Evolutionary conservation across 1,139 yeast genomes (phyloP).

Genomic region (Debaryomyces psychrophilus): DNA sequence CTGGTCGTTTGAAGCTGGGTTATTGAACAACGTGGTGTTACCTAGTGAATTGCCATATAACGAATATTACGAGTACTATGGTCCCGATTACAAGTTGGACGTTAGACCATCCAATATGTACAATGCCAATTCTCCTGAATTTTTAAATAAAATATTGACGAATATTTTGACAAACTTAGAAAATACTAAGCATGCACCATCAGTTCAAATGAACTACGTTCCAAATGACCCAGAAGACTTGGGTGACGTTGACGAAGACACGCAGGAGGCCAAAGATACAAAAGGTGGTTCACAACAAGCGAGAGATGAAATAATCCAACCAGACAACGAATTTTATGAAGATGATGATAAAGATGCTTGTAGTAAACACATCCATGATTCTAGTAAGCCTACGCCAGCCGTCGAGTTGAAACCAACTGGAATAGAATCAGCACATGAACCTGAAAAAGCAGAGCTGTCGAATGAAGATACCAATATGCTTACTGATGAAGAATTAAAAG

Average conservation of each 20-base stretch:
- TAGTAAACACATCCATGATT: slow-evolving; percentile 31
- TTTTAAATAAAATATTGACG: slow-evolving; percentile 79
- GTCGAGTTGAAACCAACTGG: slow-evolving; percentile 8
- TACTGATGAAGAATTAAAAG: slow-evolving; percentile 45
- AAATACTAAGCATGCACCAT: slow-evolving; percentile 90
- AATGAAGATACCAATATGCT: slow-evolving; percentile 17
- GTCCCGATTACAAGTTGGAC: slow-evolving; percentile 92
- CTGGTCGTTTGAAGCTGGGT: slow-evolving; percentile 94
- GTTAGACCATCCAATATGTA: slow-evolving; percentile 96
- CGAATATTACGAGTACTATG: slow-evolving; percentile 95
- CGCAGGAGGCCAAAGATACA: slow-evolving; percentile 74
- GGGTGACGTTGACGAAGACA: slow-evolving; percentile 83
- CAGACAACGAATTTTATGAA: slow-evolving; percentile 69
- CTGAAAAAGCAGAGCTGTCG: slow-evolving; percentile 7
- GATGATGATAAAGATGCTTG: slow-evolving; percentile 58
- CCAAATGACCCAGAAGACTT: slow-evolving; percentile 85
- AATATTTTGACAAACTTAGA: slow-evolving; percentile 80
- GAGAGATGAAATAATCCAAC: slow-evolving; percentile 71
- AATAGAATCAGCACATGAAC: not conserved
- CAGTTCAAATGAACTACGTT: slow-evolving; percentile 89
- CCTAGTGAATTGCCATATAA: slow-evolving; percentile 90
- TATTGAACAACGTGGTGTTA: slow-evolving; percentile 75
- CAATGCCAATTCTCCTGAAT: slow-evolving; percentile 93
- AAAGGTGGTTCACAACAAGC: slow-evolving; percentile 90
- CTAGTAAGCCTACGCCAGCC: not conserved